Percentiles rank a stretch among this genome's conserved stretches.
Conservation (phyloP, 768 basidiomycete species). For the Podaxis carcinomalis region DNA sequence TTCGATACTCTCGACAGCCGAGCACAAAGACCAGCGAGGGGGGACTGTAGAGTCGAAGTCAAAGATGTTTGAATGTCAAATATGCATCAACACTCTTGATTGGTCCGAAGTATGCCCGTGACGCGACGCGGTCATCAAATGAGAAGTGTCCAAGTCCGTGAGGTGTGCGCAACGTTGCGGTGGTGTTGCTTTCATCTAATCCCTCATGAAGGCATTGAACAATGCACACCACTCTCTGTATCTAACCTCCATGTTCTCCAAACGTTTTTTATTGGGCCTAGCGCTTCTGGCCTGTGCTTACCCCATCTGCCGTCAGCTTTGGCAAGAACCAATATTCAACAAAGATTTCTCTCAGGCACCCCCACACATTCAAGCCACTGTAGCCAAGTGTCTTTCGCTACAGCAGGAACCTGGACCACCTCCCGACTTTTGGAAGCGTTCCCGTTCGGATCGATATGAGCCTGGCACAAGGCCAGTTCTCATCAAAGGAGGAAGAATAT, state of each 20-base stretch:
- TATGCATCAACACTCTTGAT: constrained; percentile 5
- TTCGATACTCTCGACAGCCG: background rate
- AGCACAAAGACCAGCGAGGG: background rate
- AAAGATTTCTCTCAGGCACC: constrained; percentile 10
- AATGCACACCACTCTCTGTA: background rate
- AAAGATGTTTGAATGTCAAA: background rate
- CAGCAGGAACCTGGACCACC: constrained; percentile 38
- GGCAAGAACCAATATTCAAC: background rate
- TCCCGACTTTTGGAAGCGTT: constrained; percentile 41
- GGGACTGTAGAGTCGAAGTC: too few species aligned
- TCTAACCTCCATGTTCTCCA: constrained; percentile 9
- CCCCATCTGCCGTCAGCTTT: background rate
- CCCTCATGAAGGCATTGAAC: background rate
- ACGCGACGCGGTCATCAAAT: background rate
- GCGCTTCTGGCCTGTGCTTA: background rate
- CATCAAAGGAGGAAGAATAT: constrained; percentile 74
- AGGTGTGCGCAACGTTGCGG: constrained; percentile 7
- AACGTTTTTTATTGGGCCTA: background rate
- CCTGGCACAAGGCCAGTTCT: constrained; percentile 59
- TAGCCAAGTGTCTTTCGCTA: constrained; percentile 42
- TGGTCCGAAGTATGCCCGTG: background rate
- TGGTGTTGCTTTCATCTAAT: constrained; percentile 7
- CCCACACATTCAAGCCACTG: constrained; percentile 22
- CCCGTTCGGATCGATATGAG: constrained; percentile 61
- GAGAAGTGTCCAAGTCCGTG: too few species aligned